Evolutionary conservation across 1,139 yeast genomes (phyloP).

Genomic region (Candida labiduridarum): DNA sequence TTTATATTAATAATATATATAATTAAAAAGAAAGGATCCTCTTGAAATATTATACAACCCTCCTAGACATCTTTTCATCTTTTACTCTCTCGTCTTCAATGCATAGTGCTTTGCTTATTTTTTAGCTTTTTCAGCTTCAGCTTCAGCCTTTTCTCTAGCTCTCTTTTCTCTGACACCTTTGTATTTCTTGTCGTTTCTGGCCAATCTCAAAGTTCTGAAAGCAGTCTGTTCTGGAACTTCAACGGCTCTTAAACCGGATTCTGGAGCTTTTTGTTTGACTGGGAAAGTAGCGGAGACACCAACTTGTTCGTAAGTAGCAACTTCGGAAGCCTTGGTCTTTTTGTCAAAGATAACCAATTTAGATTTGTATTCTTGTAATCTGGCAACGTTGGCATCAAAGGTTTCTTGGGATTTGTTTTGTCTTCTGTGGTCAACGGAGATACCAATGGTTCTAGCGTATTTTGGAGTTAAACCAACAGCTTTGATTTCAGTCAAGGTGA

Average conservation of each 20-base stretch:
- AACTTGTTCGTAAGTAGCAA: conserved; percentile 72
- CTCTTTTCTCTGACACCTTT: conserved; percentile 97
- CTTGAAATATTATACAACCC: conserved; percentile 11
- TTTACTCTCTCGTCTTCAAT: conserved; percentile 4
- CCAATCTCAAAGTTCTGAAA: conserved; percentile 92
- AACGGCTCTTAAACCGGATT: conserved; percentile 88
- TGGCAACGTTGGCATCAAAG: conserved; percentile 90
- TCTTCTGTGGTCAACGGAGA: conserved; percentile 99
- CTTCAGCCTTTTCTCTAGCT: conserved; percentile 96
- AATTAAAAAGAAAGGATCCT: conserved; percentile 10
- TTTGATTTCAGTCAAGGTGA: conserved; percentile 97
- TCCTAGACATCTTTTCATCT: conserved; percentile 9
- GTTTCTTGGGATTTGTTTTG: conserved; percentile 97
- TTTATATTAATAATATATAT: conserved; percentile 11
- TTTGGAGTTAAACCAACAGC: conserved; percentile 95
- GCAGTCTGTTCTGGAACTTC: conserved; percentile 85
- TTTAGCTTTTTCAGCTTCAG: conserved; percentile 97
- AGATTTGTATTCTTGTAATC: conserved; percentile 95
- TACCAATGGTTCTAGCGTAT: conserved; percentile 98
- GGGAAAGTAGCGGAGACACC: conserved; percentile 88
- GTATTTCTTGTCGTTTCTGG: conserved; percentile 92
- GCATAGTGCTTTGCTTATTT: conserved; percentile 51
- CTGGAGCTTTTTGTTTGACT: conserved; percentile 75
- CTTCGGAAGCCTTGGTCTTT: conserved; percentile 73
- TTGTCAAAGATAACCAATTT: conserved; percentile 96